Conservation (phyloP, 148 eudicot species). For the Vaccinium corymbosum region DNA sequence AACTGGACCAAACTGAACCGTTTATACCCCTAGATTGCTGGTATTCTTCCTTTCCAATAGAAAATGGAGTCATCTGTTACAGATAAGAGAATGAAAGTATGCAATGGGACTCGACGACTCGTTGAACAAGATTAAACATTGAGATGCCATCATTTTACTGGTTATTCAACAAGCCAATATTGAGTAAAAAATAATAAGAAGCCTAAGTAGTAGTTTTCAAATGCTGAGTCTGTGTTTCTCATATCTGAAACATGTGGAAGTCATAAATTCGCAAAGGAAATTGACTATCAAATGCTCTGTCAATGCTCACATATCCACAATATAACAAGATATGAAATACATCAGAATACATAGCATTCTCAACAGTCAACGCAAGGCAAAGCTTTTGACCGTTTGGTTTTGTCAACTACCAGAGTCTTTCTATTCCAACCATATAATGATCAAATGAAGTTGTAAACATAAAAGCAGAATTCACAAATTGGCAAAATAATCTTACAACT, state of each 20-base stretch:
- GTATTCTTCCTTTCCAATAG: neutral
- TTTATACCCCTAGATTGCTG: too few species aligned
- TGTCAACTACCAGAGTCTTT: neutral
- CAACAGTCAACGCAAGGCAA: neutral
- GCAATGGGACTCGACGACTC: neutral
- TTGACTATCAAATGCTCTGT: neutral
- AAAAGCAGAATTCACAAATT: slow-evolving; percentile 28
- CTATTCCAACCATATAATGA: neutral
- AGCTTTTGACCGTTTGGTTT: neutral
- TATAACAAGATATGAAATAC: neutral
- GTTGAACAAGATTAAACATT: neutral
- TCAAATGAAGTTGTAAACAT: slow-evolving; percentile 7
- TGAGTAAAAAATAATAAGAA: neutral
- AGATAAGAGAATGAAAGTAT: neutral
- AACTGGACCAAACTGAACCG: too few species aligned
- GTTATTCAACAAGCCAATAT: neutral
- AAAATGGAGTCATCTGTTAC: neutral
- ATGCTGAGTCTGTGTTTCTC: neutral
- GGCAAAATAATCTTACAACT: slow-evolving; percentile 74
- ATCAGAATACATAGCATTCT: neutral
- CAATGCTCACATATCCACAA: neutral
- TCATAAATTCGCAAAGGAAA: neutral
- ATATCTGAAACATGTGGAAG: neutral
- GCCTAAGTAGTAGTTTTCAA: neutral
- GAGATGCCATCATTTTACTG: neutral